These are phyloP conservation scores for Primulina eburnea DNA, from an alignment of 257 asterid species.

Conservation along the genomic window DNA sequence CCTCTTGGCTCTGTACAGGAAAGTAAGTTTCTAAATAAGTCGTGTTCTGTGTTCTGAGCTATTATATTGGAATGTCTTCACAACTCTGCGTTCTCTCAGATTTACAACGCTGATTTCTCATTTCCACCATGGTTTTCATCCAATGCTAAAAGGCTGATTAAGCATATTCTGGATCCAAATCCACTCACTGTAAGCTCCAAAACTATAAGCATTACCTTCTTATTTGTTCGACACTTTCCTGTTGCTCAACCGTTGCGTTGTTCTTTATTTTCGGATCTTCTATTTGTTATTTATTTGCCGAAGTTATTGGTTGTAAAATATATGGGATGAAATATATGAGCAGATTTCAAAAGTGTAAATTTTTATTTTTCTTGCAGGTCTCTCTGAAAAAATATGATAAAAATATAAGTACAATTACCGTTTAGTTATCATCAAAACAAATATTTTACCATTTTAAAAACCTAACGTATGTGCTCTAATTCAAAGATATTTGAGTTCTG, in stretches of 20 bases:
- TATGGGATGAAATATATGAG: too few relatives aligned
- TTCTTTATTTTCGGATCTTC: too few relatives aligned
- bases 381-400: too few relatives aligned
- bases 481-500: neutral
- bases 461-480: too few relatives aligned
- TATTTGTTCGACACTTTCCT: neutral
- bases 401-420: too few relatives aligned
- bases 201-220: conserved; percentile 5
- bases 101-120: conserved; percentile 52
- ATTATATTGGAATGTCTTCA: conserved; percentile 15
- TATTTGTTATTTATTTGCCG: too few relatives aligned
- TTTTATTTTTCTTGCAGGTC: too few relatives aligned
- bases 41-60: conserved; percentile 9
- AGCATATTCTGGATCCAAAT: conserved; percentile 67
- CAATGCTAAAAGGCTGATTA: conserved; percentile 55
- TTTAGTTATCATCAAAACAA: too few relatives aligned
- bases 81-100: conserved; percentile 41
- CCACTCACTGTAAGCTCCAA: conserved; percentile 59
- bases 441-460: too few relatives aligned
- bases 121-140: conserved; percentile 75
- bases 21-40: conserved; percentile 37
- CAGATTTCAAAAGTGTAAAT: too few relatives aligned
- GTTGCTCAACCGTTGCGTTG: neutral
- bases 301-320: too few relatives aligned
- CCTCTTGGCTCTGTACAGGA: conserved; percentile 51